Evolutionary conservation across 2,329 filamentous ascomycete genomes (phyloP), one percentile per base, ranked within the genome.

Genomic region (Aspergillus caelatus): DNA sequence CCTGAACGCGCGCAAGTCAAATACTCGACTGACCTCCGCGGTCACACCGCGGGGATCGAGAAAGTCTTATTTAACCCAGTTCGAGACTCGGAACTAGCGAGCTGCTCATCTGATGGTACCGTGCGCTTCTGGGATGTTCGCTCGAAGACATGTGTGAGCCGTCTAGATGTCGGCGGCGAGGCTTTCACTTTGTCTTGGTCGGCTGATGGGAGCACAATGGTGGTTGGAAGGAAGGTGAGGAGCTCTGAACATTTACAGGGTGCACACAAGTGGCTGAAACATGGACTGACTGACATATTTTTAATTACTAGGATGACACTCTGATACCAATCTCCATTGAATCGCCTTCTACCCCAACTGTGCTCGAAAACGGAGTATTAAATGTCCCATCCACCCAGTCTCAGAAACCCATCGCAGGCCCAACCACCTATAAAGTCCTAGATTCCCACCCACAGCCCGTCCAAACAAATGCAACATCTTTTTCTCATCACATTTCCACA

Each of bases 81-180:
- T 2, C 78, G 79, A 46, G 82, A 84, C 66, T 80, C 81, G 6
- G 82, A 84, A 67, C 70, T 84, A 39, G 82, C 82, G 5, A 83
- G 81, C 60, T 83, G 81, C 67, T 81, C 81, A 0, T 79, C 76
- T 0, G 82, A 84, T 71, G 82, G 82, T 3, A 83, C 81, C 2
- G 81, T 83, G 55, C 77, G 81, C 46, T 80, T 84, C 65, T 84
- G 82, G 82, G 82, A 84, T 70, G 82, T 83, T 28, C 77, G 82
- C 50, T 80, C 79, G 16, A 83, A 83, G 70, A 79, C 73, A 3
- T 83, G 81, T 62, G 78, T 82, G 21, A 80, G 79, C 65, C 79
- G 77, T 55, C 69, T 84, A 8, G 80, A 83, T 65, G 76, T 84
- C n/a, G 82, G 81, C 50, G 81, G 80, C 30, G 81, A 83, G 65